phyloP scores from a whole-genome alignment of 2,329 filamentous ascomycete species.

The Alternaria panax region DNA sequence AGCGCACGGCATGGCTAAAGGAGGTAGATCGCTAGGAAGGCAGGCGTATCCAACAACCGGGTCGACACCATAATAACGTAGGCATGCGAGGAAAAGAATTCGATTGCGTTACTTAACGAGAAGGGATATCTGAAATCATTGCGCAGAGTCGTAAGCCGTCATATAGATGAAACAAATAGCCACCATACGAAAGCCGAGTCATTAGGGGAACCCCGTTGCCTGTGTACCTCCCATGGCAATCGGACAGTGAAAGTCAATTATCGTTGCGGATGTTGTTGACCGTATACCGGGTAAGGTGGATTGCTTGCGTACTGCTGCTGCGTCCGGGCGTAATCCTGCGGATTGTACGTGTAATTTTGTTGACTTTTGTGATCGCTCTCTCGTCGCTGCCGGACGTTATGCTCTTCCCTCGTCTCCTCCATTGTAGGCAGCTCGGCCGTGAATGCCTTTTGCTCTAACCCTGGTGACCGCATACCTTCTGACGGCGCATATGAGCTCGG shows the following conservation, averaged over 20 bases:
- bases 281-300: conserved; percentile 17
- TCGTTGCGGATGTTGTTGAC: not conserved
- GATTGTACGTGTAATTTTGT: conserved; percentile 45
- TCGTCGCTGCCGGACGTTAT: conserved; percentile 28
- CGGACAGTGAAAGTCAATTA: not conserved
- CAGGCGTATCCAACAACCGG: not conserved
- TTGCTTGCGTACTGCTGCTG: conserved; percentile 19
- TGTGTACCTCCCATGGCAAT: not conserved
- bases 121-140: conserved; percentile 14
- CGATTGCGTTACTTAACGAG: conserved; percentile 5
- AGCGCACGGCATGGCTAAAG: not conserved
- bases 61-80: not conserved
- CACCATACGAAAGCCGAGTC: not conserved
- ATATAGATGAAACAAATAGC: not conserved
- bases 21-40: not conserved
- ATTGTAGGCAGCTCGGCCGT: conserved; percentile 46
- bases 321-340: conserved; percentile 41
- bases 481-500: conserved; percentile 48
- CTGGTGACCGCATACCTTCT: conserved; percentile 45
- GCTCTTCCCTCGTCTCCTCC: conserved; percentile 46
- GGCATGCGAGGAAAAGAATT: not conserved
- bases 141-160: not conserved
- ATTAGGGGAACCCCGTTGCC: not conserved
- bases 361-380: conserved; percentile 21
- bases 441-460: conserved; percentile 44